Evolutionary conservation across 2,329 filamentous ascomycete species (phyloP).

Genomic region (Falciphora oryzae): DNA sequence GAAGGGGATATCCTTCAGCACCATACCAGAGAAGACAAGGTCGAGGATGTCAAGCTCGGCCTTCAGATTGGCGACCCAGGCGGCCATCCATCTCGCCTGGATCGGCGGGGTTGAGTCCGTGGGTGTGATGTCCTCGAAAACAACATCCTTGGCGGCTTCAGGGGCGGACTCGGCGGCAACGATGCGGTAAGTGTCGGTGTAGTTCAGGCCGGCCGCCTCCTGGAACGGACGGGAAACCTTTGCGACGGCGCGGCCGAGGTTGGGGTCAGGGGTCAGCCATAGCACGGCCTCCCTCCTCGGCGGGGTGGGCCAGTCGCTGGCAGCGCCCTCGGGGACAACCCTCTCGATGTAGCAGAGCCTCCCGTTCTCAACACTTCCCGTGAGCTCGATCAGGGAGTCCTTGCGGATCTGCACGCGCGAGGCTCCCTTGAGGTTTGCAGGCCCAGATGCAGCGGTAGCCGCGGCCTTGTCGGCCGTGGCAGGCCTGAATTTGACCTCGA

Average conservation of each 20-base stretch:
- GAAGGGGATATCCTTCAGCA: constrained; percentile 58
- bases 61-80: constrained; percentile 32
- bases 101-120: constrained; percentile 22
- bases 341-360: constrained; percentile 15
- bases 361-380: constrained; percentile 16
- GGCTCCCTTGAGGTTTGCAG: constrained; percentile 7
- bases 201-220: constrained; percentile 64
- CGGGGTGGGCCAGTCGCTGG: background rate
- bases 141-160: constrained; percentile 50
- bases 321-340: background rate
- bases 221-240: constrained; percentile 69
- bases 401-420: constrained; percentile 16
- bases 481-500: constrained; percentile 11
- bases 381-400: constrained; percentile 17
- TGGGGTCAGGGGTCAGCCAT: constrained; percentile 10
- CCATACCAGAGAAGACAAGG: constrained; percentile 62
- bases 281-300: constrained; percentile 15
- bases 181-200: constrained; percentile 60
- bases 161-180: constrained; percentile 44
- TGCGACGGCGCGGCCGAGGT: constrained; percentile 21
- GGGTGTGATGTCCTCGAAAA: constrained; percentile 52
- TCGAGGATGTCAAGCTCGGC: constrained; percentile 43
- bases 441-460: background rate
- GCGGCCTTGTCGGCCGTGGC: constrained; percentile 4
- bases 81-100: constrained; percentile 24